Evolutionary conservation across 306 rosid genomes (phyloP), one percentile per base, ranked within the genome.

Genomic region (Malus sylvestris): DNA sequence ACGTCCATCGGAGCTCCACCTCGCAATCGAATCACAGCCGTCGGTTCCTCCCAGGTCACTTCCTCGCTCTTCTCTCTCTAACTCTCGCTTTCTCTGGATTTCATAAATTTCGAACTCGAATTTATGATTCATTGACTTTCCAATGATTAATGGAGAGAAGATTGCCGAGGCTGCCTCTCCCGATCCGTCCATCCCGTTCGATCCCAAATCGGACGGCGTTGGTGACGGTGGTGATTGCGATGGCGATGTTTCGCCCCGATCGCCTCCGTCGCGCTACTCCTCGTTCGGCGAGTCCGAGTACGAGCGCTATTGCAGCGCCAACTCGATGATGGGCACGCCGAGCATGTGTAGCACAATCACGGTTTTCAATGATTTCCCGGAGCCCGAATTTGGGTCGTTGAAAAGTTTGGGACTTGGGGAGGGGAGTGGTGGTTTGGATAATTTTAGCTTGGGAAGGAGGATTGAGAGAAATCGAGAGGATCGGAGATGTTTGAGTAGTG

Each of bases 241-340:
- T 23, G 79, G 16, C 15, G 80, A 86, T 46, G 74, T 65, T 25
- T 60, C 83, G 20, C 71, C 82, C 2, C 38, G 63, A 3, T 81
- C 70, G 46, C 70, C 78, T 23, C 70, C 89, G 15, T 87, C 96
- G 15, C 81, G 88, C 61, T 87, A 86, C 81, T 91, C 96, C 14
- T 91, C 98, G n/a, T 88, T 85, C 74, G 96, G 85, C 22, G 97
- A 89, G 27, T 90, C 97, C 62, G 99, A 92, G 85, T 89, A 89
- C 74, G 97, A 95, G 46, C 91, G 97, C 15, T 95, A 95, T 63
- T 85, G 93, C 68, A 95, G 99, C 83, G 92, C 97, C 44, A 92
- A 89, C 83, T 95, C 99, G 20, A 81, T 67, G 10, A 87, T 92
- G 91, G 97, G 96, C 20, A 92, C 97, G 33, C 97, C 97, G 1